phyloP scores from a whole-genome alignment of 495 filamentous ascomycete genomes.

The Parmelia sp. region DNA sequence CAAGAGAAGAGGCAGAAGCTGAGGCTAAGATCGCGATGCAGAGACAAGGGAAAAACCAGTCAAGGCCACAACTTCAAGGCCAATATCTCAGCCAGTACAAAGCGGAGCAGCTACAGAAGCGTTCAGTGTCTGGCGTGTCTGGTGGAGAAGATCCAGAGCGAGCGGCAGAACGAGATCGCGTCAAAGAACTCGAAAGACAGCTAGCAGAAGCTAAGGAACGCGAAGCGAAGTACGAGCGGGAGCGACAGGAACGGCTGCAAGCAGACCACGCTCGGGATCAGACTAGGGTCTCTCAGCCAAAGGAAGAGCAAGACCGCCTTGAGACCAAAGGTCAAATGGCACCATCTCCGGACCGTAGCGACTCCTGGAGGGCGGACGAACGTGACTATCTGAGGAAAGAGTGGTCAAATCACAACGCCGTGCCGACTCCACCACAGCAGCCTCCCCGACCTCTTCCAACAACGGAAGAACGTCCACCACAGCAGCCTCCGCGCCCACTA shows the following conservation, averaged over 20 bases:
- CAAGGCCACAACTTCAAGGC: slow-evolving; percentile 56
- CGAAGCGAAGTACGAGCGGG: slow-evolving; percentile 75
- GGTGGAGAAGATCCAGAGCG: slow-evolving; percentile 25
- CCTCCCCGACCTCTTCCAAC: slow-evolving; percentile 37
- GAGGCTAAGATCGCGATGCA: slow-evolving; percentile 62
- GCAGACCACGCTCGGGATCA: slow-evolving; percentile 28
- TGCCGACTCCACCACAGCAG: slow-evolving; percentile 27
- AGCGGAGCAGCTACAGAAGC: slow-evolving; percentile 38
- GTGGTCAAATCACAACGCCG: slow-evolving; percentile 52
- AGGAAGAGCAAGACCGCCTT: slow-evolving; percentile 35
- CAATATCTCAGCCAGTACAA: slow-evolving; percentile 86
- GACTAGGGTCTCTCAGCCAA: slow-evolving; percentile 24
- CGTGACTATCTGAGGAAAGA: slow-evolving; percentile 64
- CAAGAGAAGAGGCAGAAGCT: slow-evolving; percentile 66
- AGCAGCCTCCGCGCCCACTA: slow-evolving; percentile 23
- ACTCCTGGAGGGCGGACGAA: slow-evolving; percentile 66
- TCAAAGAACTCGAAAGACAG: slow-evolving; percentile 78
- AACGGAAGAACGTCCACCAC: slow-evolving; percentile 3
- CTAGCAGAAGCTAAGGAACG: slow-evolving; percentile 79
- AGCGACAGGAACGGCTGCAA: slow-evolving; percentile 57
- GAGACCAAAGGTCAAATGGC: slow-evolving; percentile 39
- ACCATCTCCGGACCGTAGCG: slow-evolving; percentile 44
- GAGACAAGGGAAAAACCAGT: slow-evolving; percentile 54
- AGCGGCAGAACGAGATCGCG: slow-evolving; percentile 54
- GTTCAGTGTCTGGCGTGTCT: slow-evolving; percentile 14